Percentiles rank a stretch among this genome's conserved stretches.
Evolutionary conservation across 148 eudicot genomes (phyloP).

Genomic region (Rhododendron henanense): DNA sequence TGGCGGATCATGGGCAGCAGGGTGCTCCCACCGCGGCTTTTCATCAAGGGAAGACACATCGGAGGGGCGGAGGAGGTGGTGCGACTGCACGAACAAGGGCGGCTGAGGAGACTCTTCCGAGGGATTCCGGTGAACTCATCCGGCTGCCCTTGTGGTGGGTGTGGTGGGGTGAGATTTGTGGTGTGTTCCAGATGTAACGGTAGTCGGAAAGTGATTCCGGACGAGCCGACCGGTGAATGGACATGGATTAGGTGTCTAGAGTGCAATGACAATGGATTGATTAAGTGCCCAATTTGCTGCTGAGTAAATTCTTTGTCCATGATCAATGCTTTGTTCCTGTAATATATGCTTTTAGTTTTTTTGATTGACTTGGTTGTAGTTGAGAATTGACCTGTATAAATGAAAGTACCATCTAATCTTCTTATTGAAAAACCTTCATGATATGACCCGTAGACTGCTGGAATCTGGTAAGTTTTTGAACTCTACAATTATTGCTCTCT

Average conservation of each 20-base stretch:
- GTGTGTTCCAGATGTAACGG: conserved; percentile 63
- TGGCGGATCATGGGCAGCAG: conserved; percentile 47
- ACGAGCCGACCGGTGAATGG: conserved; percentile 13
- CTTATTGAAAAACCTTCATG: background rate
- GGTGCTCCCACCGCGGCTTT: conserved; percentile 64
- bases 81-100: conserved; percentile 53
- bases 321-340: background rate
- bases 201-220: conserved; percentile 47
- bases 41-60: conserved; percentile 58
- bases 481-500: background rate
- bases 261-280: conserved; percentile 81
- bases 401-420: background rate
- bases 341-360: background rate
- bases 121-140: conserved; percentile 46
- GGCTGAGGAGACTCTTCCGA: conserved; percentile 42
- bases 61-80: conserved; percentile 81
- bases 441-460: background rate
- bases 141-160: conserved; percentile 34
- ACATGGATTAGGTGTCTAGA: conserved; percentile 32
- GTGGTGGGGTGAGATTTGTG: conserved; percentile 54
- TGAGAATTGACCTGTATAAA: background rate
- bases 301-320: background rate
- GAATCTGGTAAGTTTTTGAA: background rate
- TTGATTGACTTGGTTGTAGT: background rate
- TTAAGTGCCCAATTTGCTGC: conserved; percentile 61